Percentiles rank a stretch among this genome's conserved stretches.
Evolutionary conservation across 2,329 filamentous ascomycete species (phyloP).

Genomic region (Epichloe festucae): DNA sequence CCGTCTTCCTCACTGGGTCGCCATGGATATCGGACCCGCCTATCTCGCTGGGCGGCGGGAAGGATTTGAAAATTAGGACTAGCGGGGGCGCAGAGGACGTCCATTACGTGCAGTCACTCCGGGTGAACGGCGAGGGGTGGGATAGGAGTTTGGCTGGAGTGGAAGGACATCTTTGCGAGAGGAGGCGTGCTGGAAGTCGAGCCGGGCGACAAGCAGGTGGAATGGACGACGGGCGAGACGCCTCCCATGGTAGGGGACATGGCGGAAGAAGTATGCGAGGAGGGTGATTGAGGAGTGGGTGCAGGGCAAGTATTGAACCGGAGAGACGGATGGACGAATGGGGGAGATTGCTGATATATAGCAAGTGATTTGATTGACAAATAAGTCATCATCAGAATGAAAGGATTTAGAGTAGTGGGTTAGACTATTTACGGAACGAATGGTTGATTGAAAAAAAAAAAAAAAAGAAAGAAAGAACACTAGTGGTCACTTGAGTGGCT

Average conservation of each 20-base stretch:
- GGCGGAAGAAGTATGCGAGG: conserved; percentile 4
- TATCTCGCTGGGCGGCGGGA: too few species aligned
- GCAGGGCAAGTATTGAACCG: neutral
- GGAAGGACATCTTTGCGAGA: conserved; percentile 47
- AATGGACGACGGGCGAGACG: conserved; percentile 46
- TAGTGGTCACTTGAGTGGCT: too few species aligned
- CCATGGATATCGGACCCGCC: too few species aligned
- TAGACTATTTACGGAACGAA: too few species aligned
- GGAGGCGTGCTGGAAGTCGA: conserved; percentile 53
- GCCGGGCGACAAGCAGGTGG: conserved; percentile 36
- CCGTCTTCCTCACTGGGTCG: too few species aligned
- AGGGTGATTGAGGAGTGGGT: conserved; percentile 6
- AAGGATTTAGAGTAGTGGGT: too few species aligned
- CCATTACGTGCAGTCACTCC: conserved; percentile 52
- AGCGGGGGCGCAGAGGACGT: conserved; percentile 34
- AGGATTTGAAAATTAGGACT: conserved; percentile 32
- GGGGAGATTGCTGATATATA: too few species aligned
- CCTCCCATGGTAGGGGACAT: conserved; percentile 46
- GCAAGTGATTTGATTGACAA: too few species aligned
- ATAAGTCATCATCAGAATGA: too few species aligned
- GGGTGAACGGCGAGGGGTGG: conserved; percentile 52
- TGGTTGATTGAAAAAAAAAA: neutral
- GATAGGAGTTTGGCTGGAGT: conserved; percentile 49
- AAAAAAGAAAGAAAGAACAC: too few species aligned
- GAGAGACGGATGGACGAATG: too few species aligned